Evolutionary conservation across 768 basidiomycete species (phyloP).

Genomic region (Lentinula sp.): DNA sequence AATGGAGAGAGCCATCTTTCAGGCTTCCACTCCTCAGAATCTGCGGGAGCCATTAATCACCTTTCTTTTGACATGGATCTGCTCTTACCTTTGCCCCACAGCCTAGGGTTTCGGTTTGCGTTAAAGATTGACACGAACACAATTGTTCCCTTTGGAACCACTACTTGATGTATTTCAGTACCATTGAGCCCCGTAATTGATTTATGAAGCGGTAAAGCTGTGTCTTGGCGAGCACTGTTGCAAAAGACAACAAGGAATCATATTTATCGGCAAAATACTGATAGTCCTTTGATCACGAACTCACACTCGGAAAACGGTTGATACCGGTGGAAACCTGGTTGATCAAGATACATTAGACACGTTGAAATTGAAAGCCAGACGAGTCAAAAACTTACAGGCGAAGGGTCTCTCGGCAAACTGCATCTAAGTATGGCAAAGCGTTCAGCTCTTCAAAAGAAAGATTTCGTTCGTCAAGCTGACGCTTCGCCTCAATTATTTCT

Average conservation of each 20-base stretch:
- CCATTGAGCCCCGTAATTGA: conserved; percentile 26
- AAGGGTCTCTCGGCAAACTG: conserved; percentile 32
- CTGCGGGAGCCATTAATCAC: conserved; percentile 7
- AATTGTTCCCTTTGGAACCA: conserved; percentile 21
- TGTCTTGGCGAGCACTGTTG: conserved; percentile 23
- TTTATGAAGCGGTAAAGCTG: conserved; percentile 27
- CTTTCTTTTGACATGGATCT: not conserved
- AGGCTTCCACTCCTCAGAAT: conserved; percentile 39
- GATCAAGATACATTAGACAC: not conserved
- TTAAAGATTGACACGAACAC: conserved; percentile 20
- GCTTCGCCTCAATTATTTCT: conserved; percentile 24
- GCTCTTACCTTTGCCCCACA: conserved; percentile 26
- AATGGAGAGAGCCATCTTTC: conserved; percentile 35
- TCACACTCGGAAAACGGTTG: conserved; percentile 17
- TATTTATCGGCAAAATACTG: not conserved
- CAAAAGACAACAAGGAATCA: not conserved
- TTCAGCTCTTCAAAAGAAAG: conserved; percentile 31
- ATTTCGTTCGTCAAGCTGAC: conserved; percentile 14
- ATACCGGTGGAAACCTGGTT: conserved; percentile 20
- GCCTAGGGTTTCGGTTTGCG: conserved; percentile 26
- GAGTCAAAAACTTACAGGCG: conserved; percentile 21
- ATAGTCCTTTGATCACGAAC: not conserved
- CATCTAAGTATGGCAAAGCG: conserved; percentile 31
- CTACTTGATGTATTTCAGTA: conserved; percentile 13
- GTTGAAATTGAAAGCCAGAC: no score